These are phyloP conservation scores for Solanum gandarillasii DNA, from an alignment of 257 asterid genomes.

Conservation along the genomic window DNA sequence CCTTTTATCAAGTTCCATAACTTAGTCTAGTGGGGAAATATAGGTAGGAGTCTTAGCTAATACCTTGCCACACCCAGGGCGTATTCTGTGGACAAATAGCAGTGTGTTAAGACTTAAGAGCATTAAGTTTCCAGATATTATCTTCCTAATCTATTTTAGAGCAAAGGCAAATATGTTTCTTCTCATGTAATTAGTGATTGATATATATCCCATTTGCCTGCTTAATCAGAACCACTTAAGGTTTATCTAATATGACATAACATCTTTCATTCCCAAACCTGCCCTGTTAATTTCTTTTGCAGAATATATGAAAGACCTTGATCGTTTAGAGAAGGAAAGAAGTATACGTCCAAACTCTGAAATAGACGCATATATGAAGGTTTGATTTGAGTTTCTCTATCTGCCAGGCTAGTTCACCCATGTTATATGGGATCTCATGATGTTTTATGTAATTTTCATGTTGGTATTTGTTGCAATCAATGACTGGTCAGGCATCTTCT, in stretches of 20 bases:
- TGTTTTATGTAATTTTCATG: background rate
- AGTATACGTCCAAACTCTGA: constrained; percentile 66
- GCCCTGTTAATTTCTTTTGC: constrained; percentile 4
- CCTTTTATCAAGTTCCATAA: background rate
- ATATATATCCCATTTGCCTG: background rate
- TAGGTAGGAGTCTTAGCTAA: background rate
- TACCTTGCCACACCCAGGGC: background rate
- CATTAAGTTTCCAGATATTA: background rate
- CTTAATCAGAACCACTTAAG: background rate
- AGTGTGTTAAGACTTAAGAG: background rate
- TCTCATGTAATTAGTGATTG: background rate
- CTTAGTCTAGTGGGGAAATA: background rate
- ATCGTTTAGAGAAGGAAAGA: constrained; percentile 52
- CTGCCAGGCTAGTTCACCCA: background rate
- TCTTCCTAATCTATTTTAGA: background rate
- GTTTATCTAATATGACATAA: background rate
- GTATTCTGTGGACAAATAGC: background rate
- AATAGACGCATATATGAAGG: constrained; percentile 92
- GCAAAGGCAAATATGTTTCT: background rate
- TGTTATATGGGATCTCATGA: background rate
- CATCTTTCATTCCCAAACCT: background rate
- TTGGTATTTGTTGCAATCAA: background rate
- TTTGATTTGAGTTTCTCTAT: constrained; percentile 2
- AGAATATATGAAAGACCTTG: constrained; percentile 64
- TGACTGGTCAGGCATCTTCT: constrained; percentile 50